phyloP scores from a whole-genome alignment of 495 filamentous ascomycete species.

The Penicillium lagena region DNA sequence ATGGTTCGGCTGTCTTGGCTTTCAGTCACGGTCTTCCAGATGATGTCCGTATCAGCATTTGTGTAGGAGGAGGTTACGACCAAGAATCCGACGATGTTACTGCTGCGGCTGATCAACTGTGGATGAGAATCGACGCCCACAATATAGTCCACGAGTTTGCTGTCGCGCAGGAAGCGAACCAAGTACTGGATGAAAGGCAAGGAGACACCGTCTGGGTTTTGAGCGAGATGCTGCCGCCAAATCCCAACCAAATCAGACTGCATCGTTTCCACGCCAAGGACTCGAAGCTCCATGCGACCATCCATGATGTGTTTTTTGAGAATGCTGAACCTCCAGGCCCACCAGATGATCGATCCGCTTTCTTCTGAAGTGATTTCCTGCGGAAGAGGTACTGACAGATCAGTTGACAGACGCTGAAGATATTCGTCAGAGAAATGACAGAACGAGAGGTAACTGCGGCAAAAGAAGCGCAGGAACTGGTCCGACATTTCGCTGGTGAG shows the following conservation, averaged over 20 bases:
- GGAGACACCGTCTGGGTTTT: conserved; percentile 20
- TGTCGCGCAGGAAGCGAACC: conserved; percentile 55
- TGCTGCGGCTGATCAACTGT: conserved; percentile 73
- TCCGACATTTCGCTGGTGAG: conserved; percentile 31
- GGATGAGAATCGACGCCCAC: conserved; percentile 89
- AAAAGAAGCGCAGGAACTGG: conserved; percentile 20
- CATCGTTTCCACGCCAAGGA: conserved; percentile 65
- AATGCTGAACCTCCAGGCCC: conserved; percentile 64
- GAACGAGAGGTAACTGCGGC: conserved; percentile 16
- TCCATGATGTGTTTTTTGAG: conserved; percentile 67
- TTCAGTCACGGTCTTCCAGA: conserved; percentile 79
- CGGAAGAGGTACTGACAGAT: conserved; percentile 34
- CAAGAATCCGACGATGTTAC: conserved; percentile 82
- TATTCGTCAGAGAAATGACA: conserved; percentile 16
- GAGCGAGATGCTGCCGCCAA: conserved; percentile 49
- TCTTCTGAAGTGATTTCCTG: conserved; percentile 22
- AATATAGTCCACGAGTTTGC: conserved; percentile 73
- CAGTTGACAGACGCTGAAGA: conserved; percentile 22
- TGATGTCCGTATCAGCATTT: conserved; percentile 62
- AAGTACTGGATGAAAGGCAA: conserved; percentile 58
- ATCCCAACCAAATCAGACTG: conserved; percentile 61
- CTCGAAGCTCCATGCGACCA: conserved; percentile 84
- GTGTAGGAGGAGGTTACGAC: conserved; percentile 74
- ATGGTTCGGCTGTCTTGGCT: conserved; percentile 82
- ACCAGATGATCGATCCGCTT: conserved; percentile 38